Evolutionary conservation across 768 basidiomycete genomes (phyloP), one percentile per base, ranked within the genome.

Genomic region (Pulveroboletus sp.): DNA sequence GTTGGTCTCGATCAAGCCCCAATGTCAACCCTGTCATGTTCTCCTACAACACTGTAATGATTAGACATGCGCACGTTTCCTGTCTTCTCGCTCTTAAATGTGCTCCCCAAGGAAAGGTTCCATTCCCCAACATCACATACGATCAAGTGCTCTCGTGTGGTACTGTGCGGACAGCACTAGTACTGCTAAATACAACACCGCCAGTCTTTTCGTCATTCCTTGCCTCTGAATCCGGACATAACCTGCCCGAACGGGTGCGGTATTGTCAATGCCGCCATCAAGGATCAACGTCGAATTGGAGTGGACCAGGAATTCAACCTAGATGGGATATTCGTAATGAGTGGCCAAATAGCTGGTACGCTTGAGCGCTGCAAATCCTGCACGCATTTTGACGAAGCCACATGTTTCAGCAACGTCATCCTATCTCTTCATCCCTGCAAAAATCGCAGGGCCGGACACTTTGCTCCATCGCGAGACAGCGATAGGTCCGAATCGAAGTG

Each of bases 391-490:
- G 45, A 39, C 21, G 45, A 49, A 31, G 51, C 14, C 37, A 47
- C 13, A 7, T 31, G 24, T 37, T 21, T 40, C 40, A 40, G 29
- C 17, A 25, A 12, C 25, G 44, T 40, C 17, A 52, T 42, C 40
- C 78, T 72, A 88, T 59, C 87, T 76, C 54, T 80, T 76, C 79
- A 90, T 79, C 31, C 88, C 88, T 29, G 76, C 75, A 44, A 87
- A 67, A 17, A 72, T 59, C 29, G 68, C 43, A 1, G 88, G 88
- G 6, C 88, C 88, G 16, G 79, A 72, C 31, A 85, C 88, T 66
- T 82, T 88, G 68, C 88, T 90, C 81, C 80, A 87, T 6, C 65
- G 79, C 32, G 86, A 83, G 17, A 67, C 52, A 5, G 78, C 79
- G 10, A 88, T 70, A 20, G 84, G 84, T 1, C 87, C 87, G 56